A percentile compares a stretch with the other conserved stretches of the same genome.
Conservation (phyloP, 2,329 filamentous ascomycete genomes). For the Calonectria leucothoes region DNA sequence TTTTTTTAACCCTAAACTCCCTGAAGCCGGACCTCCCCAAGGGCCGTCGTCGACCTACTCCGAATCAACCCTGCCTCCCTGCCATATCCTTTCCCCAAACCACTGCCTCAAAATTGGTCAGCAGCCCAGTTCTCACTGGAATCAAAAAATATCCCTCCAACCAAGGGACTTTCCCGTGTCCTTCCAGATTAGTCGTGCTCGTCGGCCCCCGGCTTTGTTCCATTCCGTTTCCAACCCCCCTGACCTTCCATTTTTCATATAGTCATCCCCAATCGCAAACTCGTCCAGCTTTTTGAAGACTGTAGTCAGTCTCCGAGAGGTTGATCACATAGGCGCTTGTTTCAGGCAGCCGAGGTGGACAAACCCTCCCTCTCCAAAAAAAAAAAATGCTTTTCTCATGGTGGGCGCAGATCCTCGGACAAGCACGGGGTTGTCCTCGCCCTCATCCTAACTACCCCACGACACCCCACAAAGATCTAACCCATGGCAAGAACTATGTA, state of each 20-base stretch:
- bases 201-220: neutral
- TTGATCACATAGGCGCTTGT: neutral
- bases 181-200: neutral
- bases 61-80: constrained; percentile 3
- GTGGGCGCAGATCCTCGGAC: neutral
- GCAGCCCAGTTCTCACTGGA: neutral
- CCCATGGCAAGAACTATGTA: neutral
- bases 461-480: neutral
- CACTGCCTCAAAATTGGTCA: neutral
- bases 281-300: neutral
- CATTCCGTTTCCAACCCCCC: constrained; percentile 9
- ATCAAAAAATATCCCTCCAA: neutral
- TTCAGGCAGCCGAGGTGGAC: neutral
- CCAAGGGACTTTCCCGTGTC: neutral
- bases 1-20: constrained; percentile 19
- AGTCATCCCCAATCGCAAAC: neutral
- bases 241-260: neutral
- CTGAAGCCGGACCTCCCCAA: neutral
- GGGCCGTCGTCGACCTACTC: constrained; percentile 14
- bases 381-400: neutral
- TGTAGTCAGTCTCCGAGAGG: constrained; percentile 1
- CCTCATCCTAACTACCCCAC: constrained; percentile 2
- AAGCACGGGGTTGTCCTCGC: neutral
- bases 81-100: neutral
- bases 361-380: neutral